phyloP scores from a whole-genome alignment of 169 alveolate genomes.

The Cryptosporidium ubiquitum region DNA sequence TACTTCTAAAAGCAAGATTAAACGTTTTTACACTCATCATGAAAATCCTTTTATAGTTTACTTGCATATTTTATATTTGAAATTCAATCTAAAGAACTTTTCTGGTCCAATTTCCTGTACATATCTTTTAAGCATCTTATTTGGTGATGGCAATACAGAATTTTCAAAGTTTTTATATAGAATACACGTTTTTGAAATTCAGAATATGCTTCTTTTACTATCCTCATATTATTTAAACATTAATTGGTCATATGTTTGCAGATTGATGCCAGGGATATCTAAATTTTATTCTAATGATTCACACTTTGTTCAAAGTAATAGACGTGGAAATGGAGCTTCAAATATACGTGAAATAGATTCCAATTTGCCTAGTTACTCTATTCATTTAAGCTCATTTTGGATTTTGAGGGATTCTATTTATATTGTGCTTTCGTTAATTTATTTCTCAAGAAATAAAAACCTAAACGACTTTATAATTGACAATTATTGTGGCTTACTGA shows the following conservation, averaged over 20 bases:
- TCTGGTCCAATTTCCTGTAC: slow-evolving; percentile 46
- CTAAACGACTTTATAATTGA: slow-evolving; percentile 13
- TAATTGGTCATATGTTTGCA: slow-evolving; percentile 32
- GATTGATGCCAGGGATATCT: slow-evolving; percentile 58
- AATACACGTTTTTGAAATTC: slow-evolving; percentile 24
- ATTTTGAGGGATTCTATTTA: slow-evolving; percentile 52
- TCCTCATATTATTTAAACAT: slow-evolving; percentile 49
- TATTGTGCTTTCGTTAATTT: slow-evolving; percentile 16
- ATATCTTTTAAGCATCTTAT: neutral
- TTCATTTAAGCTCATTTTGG: slow-evolving; percentile 62
- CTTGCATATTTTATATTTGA: slow-evolving; percentile 31
- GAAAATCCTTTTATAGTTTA: slow-evolving; percentile 32
- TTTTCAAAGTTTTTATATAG: slow-evolving; percentile 20
- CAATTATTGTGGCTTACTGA: slow-evolving; percentile 34
- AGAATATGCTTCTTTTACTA: slow-evolving; percentile 19
- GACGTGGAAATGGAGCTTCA: neutral
- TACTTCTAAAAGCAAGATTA: neutral
- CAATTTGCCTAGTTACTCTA: slow-evolving; percentile 8
- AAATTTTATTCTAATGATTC: neutral
- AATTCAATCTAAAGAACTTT: neutral
- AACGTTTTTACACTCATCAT: slow-evolving; percentile 3
- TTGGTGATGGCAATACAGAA: slow-evolving; percentile 27
- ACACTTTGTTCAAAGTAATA: neutral
- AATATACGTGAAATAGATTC: neutral
- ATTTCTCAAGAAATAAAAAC: slow-evolving; percentile 4